Base-by-base conservation (phyloP, 768 basidiomycete species). In the Ramaria sp. region DNA sequence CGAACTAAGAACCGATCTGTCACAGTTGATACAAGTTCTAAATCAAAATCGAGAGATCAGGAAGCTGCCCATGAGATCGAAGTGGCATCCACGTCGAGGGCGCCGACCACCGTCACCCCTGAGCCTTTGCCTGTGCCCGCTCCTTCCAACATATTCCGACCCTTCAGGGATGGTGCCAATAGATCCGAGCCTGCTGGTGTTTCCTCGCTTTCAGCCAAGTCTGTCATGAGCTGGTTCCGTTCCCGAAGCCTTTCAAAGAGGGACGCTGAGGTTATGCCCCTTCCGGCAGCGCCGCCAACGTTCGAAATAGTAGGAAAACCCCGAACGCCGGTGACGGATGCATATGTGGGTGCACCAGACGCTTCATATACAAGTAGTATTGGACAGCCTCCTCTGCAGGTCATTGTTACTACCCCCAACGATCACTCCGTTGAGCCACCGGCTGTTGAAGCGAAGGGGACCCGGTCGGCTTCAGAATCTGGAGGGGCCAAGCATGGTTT, bases 181-280 rank as follows among this genome's bases (percentile, higher is more conserved):
- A 24, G 38, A 22, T 13, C 38, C 24, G 42, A 52, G 25, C 20
- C 48, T 7, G 73, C 84, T 69, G 76, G 77, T 1, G 87, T 83
- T 15, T 83, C 88, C 57, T 80, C 88, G n/a, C 83, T 78, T 69
- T 88, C 93, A 67, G 93, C 95, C 3, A 82, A 83, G 67, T 91
- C 86, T 64, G 96, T 99, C 51, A 98, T 98, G 95, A 85, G 93
- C 60, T 99, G 96, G 96, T 98, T 99, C 79, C 76, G 73, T 38
- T 64, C 70, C 30, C 71, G 71, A 58, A 69, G 69, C 38, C 56
- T 69, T 22, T 64, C 37, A 22, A 45, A 64, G 48, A 48, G 61
- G 16, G 56, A 52, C 50, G 38, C 39, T 6, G 49, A 57, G 42
- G 47, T 27, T 15, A 37, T 39, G 50, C 37, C 15, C 45, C 27